Percentiles rank a stretch among this genome's conserved stretches.
These are phyloP conservation scores for Bryoerythrophyllum caledonicum DNA, from an alignment of 225 moss, liverwort and hornwort genomes.

Conservation along the genomic window DNA sequence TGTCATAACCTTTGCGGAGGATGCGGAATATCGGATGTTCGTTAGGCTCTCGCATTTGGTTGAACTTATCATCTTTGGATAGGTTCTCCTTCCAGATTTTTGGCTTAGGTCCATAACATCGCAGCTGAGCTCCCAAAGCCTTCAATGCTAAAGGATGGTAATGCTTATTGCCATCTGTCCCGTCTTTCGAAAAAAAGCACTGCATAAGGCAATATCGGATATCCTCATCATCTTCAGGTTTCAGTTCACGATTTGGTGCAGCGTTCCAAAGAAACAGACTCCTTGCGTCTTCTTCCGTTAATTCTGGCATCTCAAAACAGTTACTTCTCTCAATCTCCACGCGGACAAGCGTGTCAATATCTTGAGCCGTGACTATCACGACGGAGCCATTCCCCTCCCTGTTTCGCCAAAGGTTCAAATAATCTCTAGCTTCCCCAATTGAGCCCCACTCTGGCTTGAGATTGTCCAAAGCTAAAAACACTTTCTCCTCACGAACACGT, in stretches of 20 bases:
- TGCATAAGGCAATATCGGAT: not conserved
- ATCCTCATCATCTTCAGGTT: not conserved
- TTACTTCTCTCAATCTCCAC: not conserved
- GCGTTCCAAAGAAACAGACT: not conserved
- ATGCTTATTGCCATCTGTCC: not conserved
- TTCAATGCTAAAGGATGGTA: not conserved
- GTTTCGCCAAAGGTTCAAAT: not conserved
- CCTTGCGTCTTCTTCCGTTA: not conserved
- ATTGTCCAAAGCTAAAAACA: not conserved
- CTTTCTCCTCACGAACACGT: not conserved
- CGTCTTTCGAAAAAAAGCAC: not conserved
- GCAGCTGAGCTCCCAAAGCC: not conserved
- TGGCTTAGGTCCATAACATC: not conserved
- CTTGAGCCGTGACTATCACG: not conserved
- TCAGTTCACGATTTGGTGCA: not conserved
- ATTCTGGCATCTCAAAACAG: not conserved
- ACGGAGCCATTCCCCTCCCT: not conserved
- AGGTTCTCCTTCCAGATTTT: not conserved
- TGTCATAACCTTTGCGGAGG: not conserved
- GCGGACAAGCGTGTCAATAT: not conserved
- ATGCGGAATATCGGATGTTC: not conserved
- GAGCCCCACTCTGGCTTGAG: not conserved
- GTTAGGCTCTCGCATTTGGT: not conserved
- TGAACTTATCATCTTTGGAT: not conserved
- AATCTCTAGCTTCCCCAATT: not conserved